Evolutionary conservation across 1,284 basidiomycete species (phyloP), one percentile per base, ranked within the genome.

Genomic region (Ustilago lituana): DNA sequence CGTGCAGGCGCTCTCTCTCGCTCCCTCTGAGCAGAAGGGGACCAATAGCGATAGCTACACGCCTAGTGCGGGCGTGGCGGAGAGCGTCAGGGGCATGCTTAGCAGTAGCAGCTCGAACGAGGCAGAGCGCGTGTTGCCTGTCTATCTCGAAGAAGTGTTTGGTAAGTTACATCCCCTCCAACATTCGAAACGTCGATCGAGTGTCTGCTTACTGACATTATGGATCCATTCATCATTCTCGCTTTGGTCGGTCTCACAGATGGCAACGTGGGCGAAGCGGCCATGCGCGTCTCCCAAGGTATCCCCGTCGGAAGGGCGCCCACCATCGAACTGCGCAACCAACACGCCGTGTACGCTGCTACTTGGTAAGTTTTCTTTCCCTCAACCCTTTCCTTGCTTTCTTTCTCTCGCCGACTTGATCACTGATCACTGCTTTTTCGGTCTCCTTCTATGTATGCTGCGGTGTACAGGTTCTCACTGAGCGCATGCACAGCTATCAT

Each of bases 321-420:
- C 2, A 88, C 88, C 4, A 90, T 98, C 38, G 93, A 98, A 79
- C 84, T 99, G 46, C 87, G 96, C 37, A 98, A 99, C 83, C 89
- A 93, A 54, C 95, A 99, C 85, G 87, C 93, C 9, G 94, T 93
- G 6, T 99, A 99, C 82, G 92, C 95, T 6, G 87, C 91, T 17
- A 99, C 95, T 11, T 99, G 95, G 95, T 94, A 27, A 53, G 70
- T 46, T 35, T 54, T 46, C n/a, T 19, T n/a, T n/a, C 12, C 14
- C 37, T 23, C 47, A n/a, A 19, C 27, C 12, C 45, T 17, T 17
- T 38, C 19, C 31, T 4, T 22, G 4, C n/a, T 7, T 29, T 12
- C 27, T 29, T 12, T 29, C 27, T 29, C 12, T 7, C 7, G 12
- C 12, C 27, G 27, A 7, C 12, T 29, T 29, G 27, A 7, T 29